phyloP scores from a whole-genome alignment of 2,329 filamentous ascomycete species.

The Curvularia sp. region DNA sequence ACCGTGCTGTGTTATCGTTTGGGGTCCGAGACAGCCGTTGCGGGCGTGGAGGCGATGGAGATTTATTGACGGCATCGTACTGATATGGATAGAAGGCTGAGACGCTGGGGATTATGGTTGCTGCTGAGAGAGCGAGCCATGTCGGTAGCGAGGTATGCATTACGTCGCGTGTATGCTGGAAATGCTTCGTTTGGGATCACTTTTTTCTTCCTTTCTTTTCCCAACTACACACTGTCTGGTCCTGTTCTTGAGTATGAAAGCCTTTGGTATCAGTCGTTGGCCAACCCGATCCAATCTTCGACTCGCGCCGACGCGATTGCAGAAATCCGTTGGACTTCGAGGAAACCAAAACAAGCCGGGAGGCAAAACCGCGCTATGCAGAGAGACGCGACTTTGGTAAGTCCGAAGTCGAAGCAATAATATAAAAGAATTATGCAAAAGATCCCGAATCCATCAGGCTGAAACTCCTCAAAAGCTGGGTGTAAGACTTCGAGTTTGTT shows the following conservation, averaged over 20 bases:
- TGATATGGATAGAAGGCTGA: conserved; percentile 49
- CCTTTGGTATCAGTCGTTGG: neutral
- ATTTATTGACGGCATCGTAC: conserved; percentile 21
- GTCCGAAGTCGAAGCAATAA: neutral
- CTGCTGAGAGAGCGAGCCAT: conserved; percentile 36
- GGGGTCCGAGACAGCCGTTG: conserved; percentile 15
- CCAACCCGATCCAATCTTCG: neutral
- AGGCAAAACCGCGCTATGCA: neutral
- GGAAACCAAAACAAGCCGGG: neutral
- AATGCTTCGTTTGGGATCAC: neutral
- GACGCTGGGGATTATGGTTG: conserved; percentile 35
- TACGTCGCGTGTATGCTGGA: neutral
- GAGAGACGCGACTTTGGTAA: neutral
- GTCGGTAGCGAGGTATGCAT: conserved; percentile 36
- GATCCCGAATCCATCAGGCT: neutral
- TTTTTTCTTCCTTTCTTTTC: neutral
- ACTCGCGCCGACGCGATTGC: neutral
- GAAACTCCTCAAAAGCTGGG: neutral
- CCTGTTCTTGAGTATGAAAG: neutral
- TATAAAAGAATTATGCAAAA: neutral
- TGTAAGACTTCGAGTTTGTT: neutral
- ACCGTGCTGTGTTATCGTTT: conserved; percentile 5
- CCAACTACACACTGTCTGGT: neutral
- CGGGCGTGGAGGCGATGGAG: conserved; percentile 6
- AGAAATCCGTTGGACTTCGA: neutral